Conservation (phyloP, 805 yeast genomes). For the Yamadazyma sp. region DNA sequence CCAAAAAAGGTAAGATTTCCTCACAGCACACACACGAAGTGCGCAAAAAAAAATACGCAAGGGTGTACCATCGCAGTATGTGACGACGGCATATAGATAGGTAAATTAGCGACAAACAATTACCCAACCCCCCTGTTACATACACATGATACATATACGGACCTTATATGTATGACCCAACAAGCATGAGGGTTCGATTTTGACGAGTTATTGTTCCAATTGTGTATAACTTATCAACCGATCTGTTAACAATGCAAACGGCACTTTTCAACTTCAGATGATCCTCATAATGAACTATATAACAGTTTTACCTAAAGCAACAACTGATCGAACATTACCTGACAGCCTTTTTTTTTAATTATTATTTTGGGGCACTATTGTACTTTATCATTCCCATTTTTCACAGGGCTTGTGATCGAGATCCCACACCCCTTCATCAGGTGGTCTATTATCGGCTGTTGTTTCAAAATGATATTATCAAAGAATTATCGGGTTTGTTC, state of each 20-base stretch:
- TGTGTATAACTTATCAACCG: slow-evolving; percentile 2
- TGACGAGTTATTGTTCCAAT: slow-evolving; percentile 2
- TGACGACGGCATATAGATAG: slow-evolving; percentile 4
- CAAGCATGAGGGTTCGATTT: no score
- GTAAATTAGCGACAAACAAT: background rate
- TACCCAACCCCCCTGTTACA: background rate
- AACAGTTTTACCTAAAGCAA: slow-evolving; percentile 4
- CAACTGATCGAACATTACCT: background rate
- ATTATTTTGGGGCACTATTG: background rate
- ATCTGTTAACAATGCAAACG: slow-evolving; percentile 5
- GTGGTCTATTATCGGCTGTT: no score
- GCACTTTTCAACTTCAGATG: slow-evolving; percentile 3
- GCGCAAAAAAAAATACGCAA: no score
- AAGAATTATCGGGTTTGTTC: slow-evolving; percentile 1
- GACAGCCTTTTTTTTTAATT: background rate
- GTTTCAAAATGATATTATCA: slow-evolving; percentile 7
- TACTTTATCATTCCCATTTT: background rate
- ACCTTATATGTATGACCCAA: background rate
- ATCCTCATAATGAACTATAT: background rate
- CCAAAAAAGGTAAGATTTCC: no score
- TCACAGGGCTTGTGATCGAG: no score
- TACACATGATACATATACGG: slow-evolving; percentile 6
- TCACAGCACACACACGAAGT: no score
- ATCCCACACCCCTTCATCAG: no score
- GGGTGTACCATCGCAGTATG: slow-evolving; percentile 4